These are phyloP conservation scores for Starmerella bombicola DNA, from an alignment of 805 yeast species.

Conservation along the genomic window DNA sequence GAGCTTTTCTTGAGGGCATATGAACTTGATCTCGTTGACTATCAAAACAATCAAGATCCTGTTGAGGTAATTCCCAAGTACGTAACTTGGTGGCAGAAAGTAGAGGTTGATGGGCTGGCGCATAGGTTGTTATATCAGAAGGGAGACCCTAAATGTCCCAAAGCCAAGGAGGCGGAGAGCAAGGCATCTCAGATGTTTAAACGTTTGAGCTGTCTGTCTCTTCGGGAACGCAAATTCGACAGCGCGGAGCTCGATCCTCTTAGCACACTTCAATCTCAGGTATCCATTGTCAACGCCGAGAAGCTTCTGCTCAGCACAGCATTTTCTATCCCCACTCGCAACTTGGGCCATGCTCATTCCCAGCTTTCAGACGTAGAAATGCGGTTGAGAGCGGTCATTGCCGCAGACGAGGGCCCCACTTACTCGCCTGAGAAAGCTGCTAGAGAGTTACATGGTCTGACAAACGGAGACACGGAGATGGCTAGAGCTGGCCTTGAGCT, in stretches of 20 bases:
- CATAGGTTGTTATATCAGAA: background rate
- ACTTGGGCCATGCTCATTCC: slow-evolving; percentile 20
- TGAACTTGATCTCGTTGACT: slow-evolving; percentile 35
- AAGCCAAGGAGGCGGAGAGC: background rate
- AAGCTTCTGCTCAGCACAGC: slow-evolving; percentile 35
- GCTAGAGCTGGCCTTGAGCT: slow-evolving; percentile 41
- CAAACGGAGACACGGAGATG: slow-evolving; percentile 37
- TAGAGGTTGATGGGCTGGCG: background rate
- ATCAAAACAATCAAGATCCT: slow-evolving; percentile 31
- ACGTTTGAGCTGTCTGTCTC: background rate
- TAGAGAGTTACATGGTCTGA: slow-evolving; percentile 35
- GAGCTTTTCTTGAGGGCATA: slow-evolving; percentile 47
- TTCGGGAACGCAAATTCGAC: background rate
- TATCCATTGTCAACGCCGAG: slow-evolving; percentile 25
- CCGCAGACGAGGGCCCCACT: slow-evolving; percentile 40
- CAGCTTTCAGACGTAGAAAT: slow-evolving; percentile 15
- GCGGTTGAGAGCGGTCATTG: slow-evolving; percentile 38
- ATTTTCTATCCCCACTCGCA: slow-evolving; percentile 25
- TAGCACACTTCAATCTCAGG: slow-evolving; percentile 9
- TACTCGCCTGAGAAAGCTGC: slow-evolving; percentile 36
- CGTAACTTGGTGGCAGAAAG: slow-evolving; percentile 47
- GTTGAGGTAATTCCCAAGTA: slow-evolving; percentile 41
- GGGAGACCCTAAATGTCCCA: background rate
- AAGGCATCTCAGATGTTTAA: background rate
- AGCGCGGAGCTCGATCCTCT: slow-evolving; percentile 9